phyloP scores from a whole-genome alignment of 441 rosid species.

The Populus hybrid region DNA sequence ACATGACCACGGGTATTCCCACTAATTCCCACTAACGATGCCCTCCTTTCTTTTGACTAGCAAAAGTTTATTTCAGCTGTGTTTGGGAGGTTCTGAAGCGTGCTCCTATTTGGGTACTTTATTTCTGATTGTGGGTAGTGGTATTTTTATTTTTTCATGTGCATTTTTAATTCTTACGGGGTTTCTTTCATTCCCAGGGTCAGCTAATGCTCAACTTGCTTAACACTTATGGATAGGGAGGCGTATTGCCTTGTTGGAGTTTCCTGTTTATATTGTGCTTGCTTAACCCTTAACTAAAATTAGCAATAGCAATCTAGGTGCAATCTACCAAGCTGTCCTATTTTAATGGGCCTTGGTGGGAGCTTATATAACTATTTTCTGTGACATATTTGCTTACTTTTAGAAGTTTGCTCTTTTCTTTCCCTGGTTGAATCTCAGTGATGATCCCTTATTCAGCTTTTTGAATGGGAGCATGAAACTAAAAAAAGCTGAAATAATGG shows the following conservation, averaged over 20 bases:
- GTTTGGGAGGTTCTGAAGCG: background rate
- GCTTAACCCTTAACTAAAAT: background rate
- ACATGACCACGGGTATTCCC: slow-evolving; percentile 60
- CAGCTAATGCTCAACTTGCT: background rate
- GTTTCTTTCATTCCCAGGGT: background rate
- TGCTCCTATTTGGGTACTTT: background rate
- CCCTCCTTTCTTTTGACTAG: background rate
- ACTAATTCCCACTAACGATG: slow-evolving; percentile 10
- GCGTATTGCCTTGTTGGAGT: background rate
- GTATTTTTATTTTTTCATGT: background rate
- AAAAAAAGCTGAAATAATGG: background rate
- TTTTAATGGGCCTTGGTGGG: background rate
- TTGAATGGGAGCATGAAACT: background rate
- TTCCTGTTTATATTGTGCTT: background rate
- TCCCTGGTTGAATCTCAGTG: background rate
- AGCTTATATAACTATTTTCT: background rate
- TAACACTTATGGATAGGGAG: background rate
- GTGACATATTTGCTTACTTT: background rate
- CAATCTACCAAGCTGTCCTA: background rate
- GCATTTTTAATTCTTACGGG: background rate
- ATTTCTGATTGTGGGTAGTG: background rate
- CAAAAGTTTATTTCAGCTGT: slow-evolving; percentile 6
- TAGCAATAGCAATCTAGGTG: background rate
- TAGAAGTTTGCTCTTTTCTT: background rate
- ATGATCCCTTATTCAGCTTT: background rate